Conservation (phyloP, 78 protist genomes). For the Trichosphaerium sp. region DNA sequence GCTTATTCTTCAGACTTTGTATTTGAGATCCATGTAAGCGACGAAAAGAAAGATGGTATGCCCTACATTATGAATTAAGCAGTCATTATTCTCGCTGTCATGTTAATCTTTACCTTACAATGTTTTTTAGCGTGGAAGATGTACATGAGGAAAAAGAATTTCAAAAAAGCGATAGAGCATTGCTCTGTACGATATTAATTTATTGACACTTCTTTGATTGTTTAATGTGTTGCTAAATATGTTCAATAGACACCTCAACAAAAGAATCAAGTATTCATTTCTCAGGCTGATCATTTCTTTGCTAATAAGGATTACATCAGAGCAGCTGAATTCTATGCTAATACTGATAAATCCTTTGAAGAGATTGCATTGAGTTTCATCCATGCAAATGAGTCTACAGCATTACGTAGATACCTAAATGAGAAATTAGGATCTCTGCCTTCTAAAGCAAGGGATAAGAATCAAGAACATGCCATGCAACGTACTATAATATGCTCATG, state of each 20-base stretch:
- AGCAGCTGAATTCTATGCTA: slow-evolving; percentile 69
- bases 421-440: too few species aligned
- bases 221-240: background rate
- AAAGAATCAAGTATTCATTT: slow-evolving; percentile 23
- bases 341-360: slow-evolving; percentile 60
- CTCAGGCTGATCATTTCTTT: slow-evolving; percentile 61
- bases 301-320: slow-evolving; percentile 13
- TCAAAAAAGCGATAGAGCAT: slow-evolving; percentile 40
- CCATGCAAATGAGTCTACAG: slow-evolving; percentile 35
- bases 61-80: too few species aligned
- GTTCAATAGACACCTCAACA: background rate
- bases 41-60: too few species aligned
- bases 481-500: slow-evolving; percentile 68
- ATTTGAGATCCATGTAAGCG: too few species aligned
- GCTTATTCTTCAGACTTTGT: too few species aligned
- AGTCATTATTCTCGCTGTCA: too few species aligned
- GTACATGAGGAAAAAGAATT: slow-evolving; percentile 39
- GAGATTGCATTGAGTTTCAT: slow-evolving; percentile 70
- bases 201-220: background rate
- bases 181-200: slow-evolving; percentile 2
- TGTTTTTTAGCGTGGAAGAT: slow-evolving; percentile 57
- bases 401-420: slow-evolving; percentile 29
- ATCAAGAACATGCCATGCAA: slow-evolving; percentile 67
- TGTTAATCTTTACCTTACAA: too few species aligned
- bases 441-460: too few species aligned